A percentile compares a stretch with the other conserved stretches of the same genome.
These are phyloP conservation scores for Ogataea nonfermentans DNA, from an alignment of 805 yeast genomes.

Conservation along the genomic window DNA sequence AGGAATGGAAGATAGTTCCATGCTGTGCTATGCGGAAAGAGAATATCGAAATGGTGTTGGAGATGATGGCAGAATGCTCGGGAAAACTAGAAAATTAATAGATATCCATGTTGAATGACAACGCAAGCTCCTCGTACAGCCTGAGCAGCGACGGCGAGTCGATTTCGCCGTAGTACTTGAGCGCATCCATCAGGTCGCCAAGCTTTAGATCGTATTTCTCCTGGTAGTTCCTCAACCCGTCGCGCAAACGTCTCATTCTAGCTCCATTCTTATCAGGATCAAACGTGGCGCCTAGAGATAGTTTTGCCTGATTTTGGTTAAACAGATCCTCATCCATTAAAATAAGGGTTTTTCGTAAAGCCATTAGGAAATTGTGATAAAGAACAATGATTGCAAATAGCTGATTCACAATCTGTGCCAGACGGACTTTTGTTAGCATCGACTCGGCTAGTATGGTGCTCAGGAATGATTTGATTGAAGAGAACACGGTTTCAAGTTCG, in stretches of 20 bases:
- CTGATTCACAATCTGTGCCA: slow-evolving; percentile 46
- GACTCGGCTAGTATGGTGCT: slow-evolving; percentile 66
- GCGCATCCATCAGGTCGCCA: slow-evolving; percentile 44
- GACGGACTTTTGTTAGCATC: slow-evolving; percentile 56
- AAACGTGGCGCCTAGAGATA: slow-evolving; percentile 35
- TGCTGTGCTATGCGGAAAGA: slow-evolving; percentile 76
- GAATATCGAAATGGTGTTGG: slow-evolving; percentile 67
- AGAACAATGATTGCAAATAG: slow-evolving; percentile 47
- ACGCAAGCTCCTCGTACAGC: slow-evolving; percentile 43
- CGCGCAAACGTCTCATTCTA: slow-evolving; percentile 41
- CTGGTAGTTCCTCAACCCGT: slow-evolving; percentile 41
- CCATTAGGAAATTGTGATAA: slow-evolving; percentile 46
- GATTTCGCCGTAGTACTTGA: slow-evolving; percentile 46
- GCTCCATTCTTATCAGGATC: slow-evolving; percentile 39
- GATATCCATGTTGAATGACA: slow-evolving; percentile 14
- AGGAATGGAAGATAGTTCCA: slow-evolving; percentile 72
- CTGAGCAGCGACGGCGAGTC: slow-evolving; percentile 46
- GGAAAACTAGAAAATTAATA: slow-evolving; percentile 24
- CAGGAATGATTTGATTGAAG: slow-evolving; percentile 52
- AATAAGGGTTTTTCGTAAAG: slow-evolving; percentile 55
- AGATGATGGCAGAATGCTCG: slow-evolving; percentile 67
- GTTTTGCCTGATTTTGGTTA: slow-evolving; percentile 37
- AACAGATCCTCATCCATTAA: slow-evolving; percentile 48
- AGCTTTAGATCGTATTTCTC: slow-evolving; percentile 45
- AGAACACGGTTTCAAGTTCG: slow-evolving; percentile 42